Evolutionary conservation across 352 stramenopile species (phyloP).

Genomic region (Phytophthora pseudosyringae): DNA sequence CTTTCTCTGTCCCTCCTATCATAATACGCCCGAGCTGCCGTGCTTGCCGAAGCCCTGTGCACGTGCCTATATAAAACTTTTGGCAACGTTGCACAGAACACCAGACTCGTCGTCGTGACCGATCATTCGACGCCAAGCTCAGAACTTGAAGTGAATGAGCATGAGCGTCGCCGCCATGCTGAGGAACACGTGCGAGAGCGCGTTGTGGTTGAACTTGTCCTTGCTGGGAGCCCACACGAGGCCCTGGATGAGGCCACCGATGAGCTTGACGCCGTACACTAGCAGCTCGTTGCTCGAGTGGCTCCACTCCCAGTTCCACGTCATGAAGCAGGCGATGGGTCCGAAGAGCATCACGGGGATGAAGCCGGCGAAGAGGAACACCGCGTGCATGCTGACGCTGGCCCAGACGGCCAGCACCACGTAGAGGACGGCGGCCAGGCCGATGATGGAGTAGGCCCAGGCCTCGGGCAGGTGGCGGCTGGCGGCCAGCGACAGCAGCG

Average conservation of each 20-base stretch:
- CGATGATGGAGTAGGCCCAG: slow-evolving; percentile 83
- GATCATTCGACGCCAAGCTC: slow-evolving; percentile 14
- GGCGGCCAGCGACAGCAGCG: slow-evolving; percentile 75
- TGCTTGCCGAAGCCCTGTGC: slow-evolving; percentile 2
- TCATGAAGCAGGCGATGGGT: slow-evolving; percentile 72
- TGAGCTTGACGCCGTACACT: slow-evolving; percentile 82
- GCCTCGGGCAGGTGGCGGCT: slow-evolving; percentile 76
- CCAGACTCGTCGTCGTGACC: slow-evolving; percentile 1
- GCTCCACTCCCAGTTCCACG: slow-evolving; percentile 83
- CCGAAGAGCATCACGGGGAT: slow-evolving; percentile 86
- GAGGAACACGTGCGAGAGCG: slow-evolving; percentile 86
- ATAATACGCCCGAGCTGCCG: slow-evolving; percentile 20
- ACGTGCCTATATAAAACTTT: slow-evolving; percentile 30
- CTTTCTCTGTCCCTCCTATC: slow-evolving; percentile 29
- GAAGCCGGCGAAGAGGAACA: slow-evolving; percentile 87
- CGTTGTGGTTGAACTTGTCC: slow-evolving; percentile 91
- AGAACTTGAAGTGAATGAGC: slow-evolving; percentile 84
- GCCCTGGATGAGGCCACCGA: slow-evolving; percentile 79
- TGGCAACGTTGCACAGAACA: slow-evolving; percentile 13
- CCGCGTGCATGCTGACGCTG: slow-evolving; percentile 82
- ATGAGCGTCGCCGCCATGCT: slow-evolving; percentile 85
- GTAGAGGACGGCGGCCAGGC: slow-evolving; percentile 67
- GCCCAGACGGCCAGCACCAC: slow-evolving; percentile 78
- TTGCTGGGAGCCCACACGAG: slow-evolving; percentile 84
- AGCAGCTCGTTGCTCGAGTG: slow-evolving; percentile 84